Percentiles rank a stretch among this genome's conserved stretches.
These are phyloP conservation scores for Diaporthe caulivora DNA, from an alignment of 2,329 filamentous ascomycete species.

Conservation along the genomic window DNA sequence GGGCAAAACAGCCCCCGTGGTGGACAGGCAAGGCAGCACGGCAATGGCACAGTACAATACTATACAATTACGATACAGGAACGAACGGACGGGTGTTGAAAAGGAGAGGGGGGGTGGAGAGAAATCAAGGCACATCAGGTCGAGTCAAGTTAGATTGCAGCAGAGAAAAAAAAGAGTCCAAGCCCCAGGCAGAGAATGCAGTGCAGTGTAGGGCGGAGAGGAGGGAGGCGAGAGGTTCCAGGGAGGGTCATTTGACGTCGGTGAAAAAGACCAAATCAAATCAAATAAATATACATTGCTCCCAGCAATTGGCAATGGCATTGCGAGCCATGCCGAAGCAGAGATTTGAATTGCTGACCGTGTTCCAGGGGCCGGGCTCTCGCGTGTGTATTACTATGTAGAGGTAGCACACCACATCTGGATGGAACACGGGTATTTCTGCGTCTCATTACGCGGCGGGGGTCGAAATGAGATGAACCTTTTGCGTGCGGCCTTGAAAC, in stretches of 20 bases:
- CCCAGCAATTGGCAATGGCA: not conserved
- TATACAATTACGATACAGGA: not conserved
- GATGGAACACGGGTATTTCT: slow-evolving; percentile 19
- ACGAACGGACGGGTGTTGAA: slow-evolving; percentile 1
- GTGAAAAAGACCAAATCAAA: too few species aligned
- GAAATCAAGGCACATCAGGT: slow-evolving; percentile 31
- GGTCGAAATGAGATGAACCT: slow-evolving; percentile 31
- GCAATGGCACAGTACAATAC: not conserved
- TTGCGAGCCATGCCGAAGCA: slow-evolving; percentile 5
- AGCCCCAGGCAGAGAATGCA: slow-evolving; percentile 20
- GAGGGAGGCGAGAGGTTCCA: not conserved
- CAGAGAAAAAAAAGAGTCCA: not conserved
- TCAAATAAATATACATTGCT: not conserved
- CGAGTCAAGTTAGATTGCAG: slow-evolving; percentile 26
- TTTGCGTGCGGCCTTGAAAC: slow-evolving; percentile 24
- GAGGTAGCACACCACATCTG: too few species aligned
- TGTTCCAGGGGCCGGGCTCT: slow-evolving; percentile 4
- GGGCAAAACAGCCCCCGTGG: not conserved
- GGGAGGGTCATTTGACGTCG: slow-evolving; percentile 8
- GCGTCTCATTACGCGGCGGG: slow-evolving; percentile 32
- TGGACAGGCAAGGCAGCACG: not conserved
- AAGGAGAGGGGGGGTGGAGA: slow-evolving; percentile 1
- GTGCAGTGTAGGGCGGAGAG: not conserved
- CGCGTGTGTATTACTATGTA: slow-evolving; percentile 18
- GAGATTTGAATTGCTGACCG: slow-evolving; percentile 25